Evolutionary conservation across 139 green algal species (phyloP), one percentile per base, ranked within the genome.

Genomic region (Micromonas pusilla): DNA sequence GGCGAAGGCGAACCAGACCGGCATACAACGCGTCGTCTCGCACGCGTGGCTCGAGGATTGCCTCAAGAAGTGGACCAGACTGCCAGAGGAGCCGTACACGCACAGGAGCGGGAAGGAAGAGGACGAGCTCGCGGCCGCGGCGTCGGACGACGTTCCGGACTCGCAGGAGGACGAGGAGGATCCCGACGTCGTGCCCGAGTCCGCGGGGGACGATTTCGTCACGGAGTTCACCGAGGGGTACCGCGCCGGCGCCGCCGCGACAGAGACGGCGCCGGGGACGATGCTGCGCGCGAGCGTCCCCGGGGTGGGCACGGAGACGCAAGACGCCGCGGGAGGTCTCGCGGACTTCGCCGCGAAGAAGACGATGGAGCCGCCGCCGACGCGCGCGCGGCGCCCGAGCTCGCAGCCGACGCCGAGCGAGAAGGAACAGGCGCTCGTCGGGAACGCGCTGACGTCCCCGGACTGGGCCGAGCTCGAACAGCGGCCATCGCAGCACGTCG

Each of bases 41-140:
- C 68, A 75, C 37, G 25, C 4, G 68, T 75, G 68, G 68, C 53
- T 75, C 20, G 68, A 75, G 68, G 68, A 60, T 16, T 75, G 68
- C 30, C 19, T 63, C 21, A 33, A 5, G 68, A 31, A 39, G 21
- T 60, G 68, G 68, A n/a, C 28, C 34, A 23, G 38, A 25, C 19
- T 75, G 37, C 34, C 30, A 9, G 68, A 60, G 34, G 21, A 34
- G 37, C 25, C 37, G 37, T 75, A 64, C 37, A 32, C 30, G 37
- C 37, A 39, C 1, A 57, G 45, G 9, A 72, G 66, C 66, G 68
- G 68, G 4, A 62, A 62, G 68, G 68, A 75, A 36, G 68, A 75
- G 68, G 68, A 75, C 6, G 36, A 37, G 37, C 38, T 75, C 34
- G 68, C 68, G 68, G 28, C 28, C 21, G 26, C 23, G n/a, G 33